Evolutionary conservation across 1,284 basidiomycete species (phyloP).

Genomic region (Sanghuangporus sanghuang): DNA sequence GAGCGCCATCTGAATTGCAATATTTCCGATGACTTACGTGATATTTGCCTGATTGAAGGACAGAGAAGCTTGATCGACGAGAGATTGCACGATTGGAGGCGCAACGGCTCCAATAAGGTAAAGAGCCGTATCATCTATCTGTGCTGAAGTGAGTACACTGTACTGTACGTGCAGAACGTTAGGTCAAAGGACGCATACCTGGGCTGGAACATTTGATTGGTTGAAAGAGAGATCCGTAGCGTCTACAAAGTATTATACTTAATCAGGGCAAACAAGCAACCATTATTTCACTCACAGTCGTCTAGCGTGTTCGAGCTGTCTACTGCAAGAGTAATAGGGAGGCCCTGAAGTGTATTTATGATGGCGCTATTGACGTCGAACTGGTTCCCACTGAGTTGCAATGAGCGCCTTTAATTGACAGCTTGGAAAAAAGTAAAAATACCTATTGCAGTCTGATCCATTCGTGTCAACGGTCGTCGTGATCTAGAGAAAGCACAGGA

Average conservation of each 20-base stretch:
- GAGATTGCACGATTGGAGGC: conserved; percentile 59
- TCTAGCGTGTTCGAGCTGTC: conserved; percentile 49
- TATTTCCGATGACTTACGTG: conserved; percentile 38
- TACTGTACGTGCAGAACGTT: background rate
- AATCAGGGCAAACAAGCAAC: background rate
- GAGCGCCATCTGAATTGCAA: conserved; percentile 10
- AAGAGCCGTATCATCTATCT: conserved; percentile 61
- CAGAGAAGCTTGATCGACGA: conserved; percentile 57
- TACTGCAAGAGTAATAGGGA: conserved; percentile 51
- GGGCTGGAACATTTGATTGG: conserved; percentile 56
- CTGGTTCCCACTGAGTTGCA: conserved; percentile 47
- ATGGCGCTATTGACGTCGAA: conserved; percentile 59
- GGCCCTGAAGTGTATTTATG: conserved; percentile 53
- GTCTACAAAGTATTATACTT: conserved; percentile 31
- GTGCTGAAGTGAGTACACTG: conserved; percentile 8
- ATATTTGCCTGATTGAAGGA: conserved; percentile 59
- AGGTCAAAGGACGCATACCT: conserved; percentile 33
- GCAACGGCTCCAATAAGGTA: conserved; percentile 69
- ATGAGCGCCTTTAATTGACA: conserved; percentile 13
- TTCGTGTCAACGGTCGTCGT: conserved; percentile 51
- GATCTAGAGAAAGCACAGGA: conserved; percentile 33
- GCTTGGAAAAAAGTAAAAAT: conserved; percentile 16
- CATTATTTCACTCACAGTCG: conserved; percentile 40
- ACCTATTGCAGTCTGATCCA: conserved; percentile 52
- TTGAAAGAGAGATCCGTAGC: conserved; percentile 58